These are phyloP conservation scores for Cutaneotrichosporon sp. DNA, from an alignment of 1,284 basidiomycete species.

Conservation along the genomic window DNA sequence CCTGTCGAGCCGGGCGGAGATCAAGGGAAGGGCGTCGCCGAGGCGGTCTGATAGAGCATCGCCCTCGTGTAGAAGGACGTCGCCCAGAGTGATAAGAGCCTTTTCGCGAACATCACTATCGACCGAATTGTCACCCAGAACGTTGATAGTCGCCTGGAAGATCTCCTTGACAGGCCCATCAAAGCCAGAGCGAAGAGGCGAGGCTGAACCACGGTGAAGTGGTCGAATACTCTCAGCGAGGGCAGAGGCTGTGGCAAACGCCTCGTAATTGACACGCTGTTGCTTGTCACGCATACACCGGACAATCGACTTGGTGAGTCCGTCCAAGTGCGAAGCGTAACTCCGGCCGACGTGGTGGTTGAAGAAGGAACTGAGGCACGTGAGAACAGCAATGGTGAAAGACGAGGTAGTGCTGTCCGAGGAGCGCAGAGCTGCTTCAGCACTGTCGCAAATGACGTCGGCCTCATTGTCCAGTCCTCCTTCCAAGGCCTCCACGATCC, in stretches of 20 bases:
- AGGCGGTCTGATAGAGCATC: conserved; percentile 55
- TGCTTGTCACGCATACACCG: conserved; percentile 58
- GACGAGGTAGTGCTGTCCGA: conserved; percentile 62
- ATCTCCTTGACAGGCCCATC: conserved; percentile 59
- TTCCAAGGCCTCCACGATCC: conserved; percentile 71
- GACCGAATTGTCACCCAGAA: conserved; percentile 73
- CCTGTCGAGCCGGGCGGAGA: conserved; percentile 65
- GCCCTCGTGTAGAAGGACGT: conserved; percentile 78
- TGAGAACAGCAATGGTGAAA: conserved; percentile 71
- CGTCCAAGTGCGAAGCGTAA: conserved; percentile 60
- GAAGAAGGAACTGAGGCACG: conserved; percentile 81
- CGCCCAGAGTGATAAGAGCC: conserved; percentile 76
- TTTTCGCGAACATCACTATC: conserved; percentile 83
- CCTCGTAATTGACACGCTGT: conserved; percentile 59
- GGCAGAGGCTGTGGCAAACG: conserved; percentile 58
- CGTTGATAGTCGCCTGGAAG: conserved; percentile 66
- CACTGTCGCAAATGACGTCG: conserved; percentile 50
- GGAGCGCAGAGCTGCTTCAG: conserved; percentile 37
- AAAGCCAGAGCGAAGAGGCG: conserved; percentile 34
- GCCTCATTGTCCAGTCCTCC: conserved; percentile 75
- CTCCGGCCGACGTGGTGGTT: conserved; percentile 66
- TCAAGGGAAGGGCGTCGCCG: conserved; percentile 56
- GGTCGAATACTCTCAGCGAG: conserved; percentile 51
- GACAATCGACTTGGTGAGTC: conserved; percentile 67
- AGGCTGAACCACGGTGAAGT: conserved; percentile 24